Conservation (phyloP, 2,329 filamentous ascomycete genomes). For the Aspergillus fijiensis region DNA sequence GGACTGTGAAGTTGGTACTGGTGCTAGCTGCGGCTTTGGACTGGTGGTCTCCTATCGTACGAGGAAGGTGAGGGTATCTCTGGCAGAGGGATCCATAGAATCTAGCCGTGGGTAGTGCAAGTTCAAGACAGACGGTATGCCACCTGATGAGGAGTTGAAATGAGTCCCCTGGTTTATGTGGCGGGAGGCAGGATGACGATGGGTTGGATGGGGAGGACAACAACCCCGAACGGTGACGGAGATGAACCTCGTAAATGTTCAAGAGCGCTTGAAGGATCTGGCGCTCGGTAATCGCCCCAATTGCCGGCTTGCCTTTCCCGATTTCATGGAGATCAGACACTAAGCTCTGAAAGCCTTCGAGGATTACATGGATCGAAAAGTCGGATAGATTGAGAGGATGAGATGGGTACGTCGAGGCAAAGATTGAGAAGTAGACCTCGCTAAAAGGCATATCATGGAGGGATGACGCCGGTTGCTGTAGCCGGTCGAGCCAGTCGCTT, state of each 20-base stretch:
- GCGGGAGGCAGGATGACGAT: background rate
- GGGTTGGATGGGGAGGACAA: too few species aligned
- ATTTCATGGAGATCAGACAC: slow-evolving; percentile 2
- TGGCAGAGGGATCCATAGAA: slow-evolving; percentile 15
- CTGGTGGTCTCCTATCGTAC: too few species aligned
- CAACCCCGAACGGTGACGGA: background rate
- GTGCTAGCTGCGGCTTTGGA: too few species aligned
- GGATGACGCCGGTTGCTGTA: background rate
- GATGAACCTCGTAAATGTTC: slow-evolving; percentile 8
- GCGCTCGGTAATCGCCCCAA: background rate
- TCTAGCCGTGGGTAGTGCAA: slow-evolving; percentile 10
- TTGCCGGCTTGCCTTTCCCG: background rate
- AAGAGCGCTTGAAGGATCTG: slow-evolving; percentile 2
- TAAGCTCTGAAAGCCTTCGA: slow-evolving; percentile 6
- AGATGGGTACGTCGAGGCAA: background rate
- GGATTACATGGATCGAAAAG: slow-evolving; percentile 1
- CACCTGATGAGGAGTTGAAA: slow-evolving; percentile 14
- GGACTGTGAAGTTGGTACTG: too few species aligned
- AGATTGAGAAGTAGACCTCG: slow-evolving; percentile 1
- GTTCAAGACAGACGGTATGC: slow-evolving; percentile 21
- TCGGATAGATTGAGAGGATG: background rate
- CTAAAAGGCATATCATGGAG: background rate
- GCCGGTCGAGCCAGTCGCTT: slow-evolving; percentile 19
- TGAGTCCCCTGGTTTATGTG: background rate
- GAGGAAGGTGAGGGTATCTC: background rate